Evolutionary conservation across 2,329 filamentous ascomycete species (phyloP).

Genomic region (Lecanicillium sp.): DNA sequence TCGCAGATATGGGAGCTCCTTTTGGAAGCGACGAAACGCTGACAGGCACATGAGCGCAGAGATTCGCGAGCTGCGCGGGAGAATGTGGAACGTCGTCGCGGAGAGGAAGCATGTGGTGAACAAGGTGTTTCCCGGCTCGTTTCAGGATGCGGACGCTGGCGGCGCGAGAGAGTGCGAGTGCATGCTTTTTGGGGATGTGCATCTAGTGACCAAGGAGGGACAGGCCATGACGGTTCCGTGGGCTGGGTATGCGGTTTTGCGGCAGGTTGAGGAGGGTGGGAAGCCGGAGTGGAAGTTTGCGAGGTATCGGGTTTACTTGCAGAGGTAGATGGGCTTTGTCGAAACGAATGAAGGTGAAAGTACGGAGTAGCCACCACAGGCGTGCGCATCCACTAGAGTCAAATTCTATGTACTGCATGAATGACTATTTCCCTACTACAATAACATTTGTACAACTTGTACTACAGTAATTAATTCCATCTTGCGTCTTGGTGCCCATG

Average conservation of each 20-base stretch:
- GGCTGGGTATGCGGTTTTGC: constrained; percentile 23
- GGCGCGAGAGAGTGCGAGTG: constrained; percentile 20
- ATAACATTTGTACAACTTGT: no score
- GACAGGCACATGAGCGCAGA: constrained; percentile 19
- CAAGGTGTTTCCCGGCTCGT: constrained; percentile 34
- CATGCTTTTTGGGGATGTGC: constrained; percentile 25
- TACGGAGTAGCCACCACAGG: no score
- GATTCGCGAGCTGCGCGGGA: constrained; percentile 29
- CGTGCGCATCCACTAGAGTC: no score
- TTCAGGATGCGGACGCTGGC: constrained; percentile 15
- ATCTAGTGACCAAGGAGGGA: constrained; percentile 19
- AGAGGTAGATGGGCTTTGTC: constrained; percentile 10
- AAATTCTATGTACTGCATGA: no score
- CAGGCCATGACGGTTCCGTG: constrained; percentile 18
- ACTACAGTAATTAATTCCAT: no score
- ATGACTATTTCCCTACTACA: no score
- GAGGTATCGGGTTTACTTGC: constrained; percentile 24
- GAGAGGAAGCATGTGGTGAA: constrained; percentile 31
- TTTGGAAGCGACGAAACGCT: constrained; percentile 3
- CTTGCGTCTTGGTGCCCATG: no score
- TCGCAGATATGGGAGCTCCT: no score
- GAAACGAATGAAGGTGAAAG: no score
- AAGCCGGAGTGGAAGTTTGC: constrained; percentile 25
- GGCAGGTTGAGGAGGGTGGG: constrained; percentile 13
- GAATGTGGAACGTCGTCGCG: constrained; percentile 36